Evolutionary conservation across 345 rosid species (phyloP).

Genomic region (Boechera stricta): DNA sequence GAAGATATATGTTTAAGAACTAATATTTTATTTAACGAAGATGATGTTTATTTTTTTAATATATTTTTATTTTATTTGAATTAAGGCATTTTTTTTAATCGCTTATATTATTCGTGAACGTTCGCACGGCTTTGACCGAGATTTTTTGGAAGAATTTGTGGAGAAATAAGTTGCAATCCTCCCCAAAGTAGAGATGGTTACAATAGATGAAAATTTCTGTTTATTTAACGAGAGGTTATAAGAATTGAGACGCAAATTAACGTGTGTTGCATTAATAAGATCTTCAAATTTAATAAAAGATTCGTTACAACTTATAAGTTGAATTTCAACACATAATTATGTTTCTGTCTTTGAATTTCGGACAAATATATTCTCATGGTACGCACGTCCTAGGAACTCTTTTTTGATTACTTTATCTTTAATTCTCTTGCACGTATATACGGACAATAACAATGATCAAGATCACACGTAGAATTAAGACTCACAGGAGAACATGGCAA

Average conservation of each 20-base stretch:
- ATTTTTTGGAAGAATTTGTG: constrained; percentile 17
- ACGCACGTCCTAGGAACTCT: constrained; percentile 37
- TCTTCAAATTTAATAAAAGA: constrained; percentile 13
- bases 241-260: neutral
- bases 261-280: constrained; percentile 29
- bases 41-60: too few species aligned
- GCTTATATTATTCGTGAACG: too few species aligned
- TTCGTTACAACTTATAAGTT: neutral
- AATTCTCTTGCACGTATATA: constrained; percentile 7
- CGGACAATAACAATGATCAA: constrained; percentile 1
- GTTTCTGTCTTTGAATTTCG: neutral
- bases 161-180: constrained; percentile 22
- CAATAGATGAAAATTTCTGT: too few species aligned
- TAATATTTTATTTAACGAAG: too few species aligned
- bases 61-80: too few species aligned
- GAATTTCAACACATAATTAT: too few species aligned
- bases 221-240: neutral
- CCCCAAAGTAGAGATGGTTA: too few species aligned
- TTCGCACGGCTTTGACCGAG: neutral
- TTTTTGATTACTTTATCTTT: neutral
- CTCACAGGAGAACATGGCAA: constrained; percentile 30
- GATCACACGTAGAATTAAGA: constrained; percentile 23
- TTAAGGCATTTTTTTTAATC: too few species aligned
- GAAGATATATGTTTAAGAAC: too few species aligned
- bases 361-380: constrained; percentile 22